Base-by-base conservation (phyloP, 192 early-diverging fungal genomes). In the Podila horticola region DNA sequence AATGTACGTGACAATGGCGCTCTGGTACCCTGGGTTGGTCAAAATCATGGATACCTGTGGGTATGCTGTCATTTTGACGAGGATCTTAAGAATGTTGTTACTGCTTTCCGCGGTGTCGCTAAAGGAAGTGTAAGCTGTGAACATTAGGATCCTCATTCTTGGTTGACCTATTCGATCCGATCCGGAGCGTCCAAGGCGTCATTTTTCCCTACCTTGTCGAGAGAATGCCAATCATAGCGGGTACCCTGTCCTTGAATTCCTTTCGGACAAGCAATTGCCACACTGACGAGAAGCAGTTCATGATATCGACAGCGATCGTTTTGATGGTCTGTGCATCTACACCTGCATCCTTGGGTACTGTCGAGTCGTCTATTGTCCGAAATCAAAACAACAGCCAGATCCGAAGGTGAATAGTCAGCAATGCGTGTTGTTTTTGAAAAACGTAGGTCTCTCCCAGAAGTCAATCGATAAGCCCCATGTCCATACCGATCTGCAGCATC, bases 211-310 rank as follows among this genome's bases (percentile, higher is more conserved):
- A 79, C 75, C 58, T 79, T 33, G 77, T 36, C 10, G 71, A 73
- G 11, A 81, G 52, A 10, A 81, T 38, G 17, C 48, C 50, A 19
- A 81, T 50, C 77, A 81, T 72, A 0, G 71, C 41, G 3, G 77
- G 77, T 1, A 81, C 66, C 2, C 71, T 66, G 45, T 81, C 77
- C 33, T 73, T 73, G 60, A 81, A 73, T 49, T 81, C 77, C 19
- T 69, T 81, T 57, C 71, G 66, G 41, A 73, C 26, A 8, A 81
- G 41, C 1, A 81, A 49, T 12, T 81, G 62, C 62, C 77, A 68
- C 28, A 72, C 58, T 11, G 55, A 63, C n/a, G 77, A 71, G 38
- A 81, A 73, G 51, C 71, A 81, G n/a, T 52, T 65, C 70, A 81
- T 67, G 22, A 81, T 72, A 26, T 81, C 77, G 20, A 72, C 22